Evolutionary conservation across 495 filamentous ascomycete genomes (phyloP).

Genomic region (Penicillium macrosclerotiorum): DNA sequence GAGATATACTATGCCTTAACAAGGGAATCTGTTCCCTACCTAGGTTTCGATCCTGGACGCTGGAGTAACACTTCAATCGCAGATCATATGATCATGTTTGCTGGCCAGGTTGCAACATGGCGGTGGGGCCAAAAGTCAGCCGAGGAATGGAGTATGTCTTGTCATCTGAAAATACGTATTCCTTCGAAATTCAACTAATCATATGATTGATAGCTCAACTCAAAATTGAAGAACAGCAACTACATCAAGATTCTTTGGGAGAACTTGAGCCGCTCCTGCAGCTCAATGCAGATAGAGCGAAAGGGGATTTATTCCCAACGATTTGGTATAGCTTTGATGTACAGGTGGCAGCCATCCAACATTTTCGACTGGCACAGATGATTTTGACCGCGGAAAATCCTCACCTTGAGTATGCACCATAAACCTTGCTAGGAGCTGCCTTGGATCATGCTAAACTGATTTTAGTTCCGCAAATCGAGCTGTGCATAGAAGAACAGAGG

Average conservation of each 20-base stretch:
- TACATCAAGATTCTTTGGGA: constrained; percentile 6
- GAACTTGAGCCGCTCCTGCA: constrained; percentile 24
- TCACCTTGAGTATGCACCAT: constrained; percentile 19
- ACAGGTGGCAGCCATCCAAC: constrained; percentile 24
- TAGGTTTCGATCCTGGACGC: constrained; percentile 11
- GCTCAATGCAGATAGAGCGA: constrained; percentile 14
- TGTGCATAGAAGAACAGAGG: constrained; percentile 22
- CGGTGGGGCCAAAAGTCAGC: constrained; percentile 14
- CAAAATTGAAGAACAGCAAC: constrained; percentile 12
- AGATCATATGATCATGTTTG: constrained; percentile 21
- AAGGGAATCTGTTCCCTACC: constrained; percentile 12
- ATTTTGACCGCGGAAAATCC: constrained; percentile 26
- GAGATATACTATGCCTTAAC: constrained; percentile 28
- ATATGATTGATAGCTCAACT: constrained; percentile 20
- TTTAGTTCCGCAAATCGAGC: constrained; percentile 16
- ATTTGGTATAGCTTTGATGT: constrained; percentile 23
- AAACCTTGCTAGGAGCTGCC: no score
- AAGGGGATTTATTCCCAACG: constrained; percentile 27
- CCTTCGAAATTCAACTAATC: no score
- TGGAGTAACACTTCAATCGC: constrained; percentile 17
- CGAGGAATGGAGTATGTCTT: constrained; percentile 19
- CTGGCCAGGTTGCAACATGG: constrained; percentile 27
- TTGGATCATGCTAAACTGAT: no score
- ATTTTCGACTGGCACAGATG: constrained; percentile 22
- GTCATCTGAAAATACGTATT: no score